A percentile compares a stretch with the other conserved stretches of the same genome.
phyloP scores from a whole-genome alignment of 2,329 filamentous ascomycete genomes.

The Golovinomyces cichoracearum region DNA sequence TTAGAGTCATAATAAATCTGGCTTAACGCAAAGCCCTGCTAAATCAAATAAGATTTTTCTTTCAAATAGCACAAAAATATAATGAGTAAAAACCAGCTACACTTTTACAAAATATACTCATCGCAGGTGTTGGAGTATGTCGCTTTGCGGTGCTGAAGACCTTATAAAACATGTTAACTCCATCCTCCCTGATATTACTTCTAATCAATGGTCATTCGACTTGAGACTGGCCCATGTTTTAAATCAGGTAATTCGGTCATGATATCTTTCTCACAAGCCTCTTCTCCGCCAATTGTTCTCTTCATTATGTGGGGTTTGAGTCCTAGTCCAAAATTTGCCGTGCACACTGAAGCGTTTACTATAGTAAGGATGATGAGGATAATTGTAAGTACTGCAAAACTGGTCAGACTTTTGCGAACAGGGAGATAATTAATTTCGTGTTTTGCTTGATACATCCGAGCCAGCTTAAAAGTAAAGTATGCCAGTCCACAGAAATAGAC shows the following conservation, averaged over 20 bases:
- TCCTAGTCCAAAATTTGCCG: conserved; percentile 69
- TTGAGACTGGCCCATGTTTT: conserved; percentile 17
- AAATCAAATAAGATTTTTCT: neutral
- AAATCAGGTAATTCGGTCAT: conserved; percentile 22
- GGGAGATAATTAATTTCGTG: conserved; percentile 40
- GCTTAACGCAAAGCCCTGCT: neutral
- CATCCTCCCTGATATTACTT: neutral
- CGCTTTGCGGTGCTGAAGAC: conserved; percentile 4
- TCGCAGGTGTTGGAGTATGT: neutral
- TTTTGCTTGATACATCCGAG: conserved; percentile 61
- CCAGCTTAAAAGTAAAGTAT: conserved; percentile 96
- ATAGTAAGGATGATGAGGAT: conserved; percentile 74
- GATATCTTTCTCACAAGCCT: conserved; percentile 22
- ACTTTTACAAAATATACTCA: neutral
- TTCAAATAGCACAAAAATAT: no score
- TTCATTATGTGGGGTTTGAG: conserved; percentile 62
- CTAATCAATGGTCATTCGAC: conserved; percentile 25
- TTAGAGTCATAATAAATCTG: neutral
- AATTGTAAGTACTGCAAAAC: conserved; percentile 83
- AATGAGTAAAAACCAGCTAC: neutral
- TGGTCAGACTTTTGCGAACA: conserved; percentile 63
- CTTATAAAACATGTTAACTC: conserved; percentile 4
- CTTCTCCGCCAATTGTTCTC: conserved; percentile 23
- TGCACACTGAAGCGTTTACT: conserved; percentile 61
- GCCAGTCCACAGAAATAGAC: conserved; percentile 71